phyloP scores from a whole-genome alignment of 129 eudicot species.

The Tagetes patula region DNA sequence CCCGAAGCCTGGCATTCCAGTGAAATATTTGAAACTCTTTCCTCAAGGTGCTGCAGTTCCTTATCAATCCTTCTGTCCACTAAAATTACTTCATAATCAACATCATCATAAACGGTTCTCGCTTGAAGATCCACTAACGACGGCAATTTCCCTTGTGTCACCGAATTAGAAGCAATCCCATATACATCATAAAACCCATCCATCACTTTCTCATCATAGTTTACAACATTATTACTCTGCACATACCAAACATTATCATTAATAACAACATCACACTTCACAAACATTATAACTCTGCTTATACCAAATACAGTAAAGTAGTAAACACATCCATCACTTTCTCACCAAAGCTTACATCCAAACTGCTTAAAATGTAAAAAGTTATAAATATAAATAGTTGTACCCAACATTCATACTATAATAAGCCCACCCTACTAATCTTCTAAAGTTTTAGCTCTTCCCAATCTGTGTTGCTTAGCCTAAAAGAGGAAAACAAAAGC shows the following conservation, averaged over 20 bases:
- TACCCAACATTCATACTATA: constrained; percentile 10
- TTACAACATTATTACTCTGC: constrained; percentile 86
- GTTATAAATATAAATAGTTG: background rate
- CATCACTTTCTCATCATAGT: constrained; percentile 78
- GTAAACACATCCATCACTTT: constrained; percentile 67
- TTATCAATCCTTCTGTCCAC: constrained; percentile 67
- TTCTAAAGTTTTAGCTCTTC: background rate
- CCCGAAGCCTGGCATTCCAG: constrained; percentile 50
- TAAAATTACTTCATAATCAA: constrained; percentile 77
- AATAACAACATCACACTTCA: constrained; percentile 46
- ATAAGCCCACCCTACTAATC: background rate
- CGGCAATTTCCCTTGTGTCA: constrained; percentile 75
- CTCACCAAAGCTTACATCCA: constrained; percentile 48
- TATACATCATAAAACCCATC: constrained; percentile 93
- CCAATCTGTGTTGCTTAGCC: constrained; percentile 8
- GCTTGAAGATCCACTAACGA: constrained; percentile 65
- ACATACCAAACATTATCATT: constrained; percentile 24
- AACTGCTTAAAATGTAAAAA: background rate
- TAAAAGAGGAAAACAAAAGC: constrained; percentile 1
- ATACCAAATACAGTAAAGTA: constrained; percentile 57
- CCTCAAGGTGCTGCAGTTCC: constrained; percentile 73
- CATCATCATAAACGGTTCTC: constrained; percentile 45
- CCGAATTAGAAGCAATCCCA: constrained; percentile 54
- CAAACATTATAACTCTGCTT: constrained; percentile 71
- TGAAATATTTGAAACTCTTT: constrained; percentile 51